Evolutionary conservation across 2,329 filamentous ascomycete species (phyloP).

Genomic region (Aschersonia sp.): DNA sequence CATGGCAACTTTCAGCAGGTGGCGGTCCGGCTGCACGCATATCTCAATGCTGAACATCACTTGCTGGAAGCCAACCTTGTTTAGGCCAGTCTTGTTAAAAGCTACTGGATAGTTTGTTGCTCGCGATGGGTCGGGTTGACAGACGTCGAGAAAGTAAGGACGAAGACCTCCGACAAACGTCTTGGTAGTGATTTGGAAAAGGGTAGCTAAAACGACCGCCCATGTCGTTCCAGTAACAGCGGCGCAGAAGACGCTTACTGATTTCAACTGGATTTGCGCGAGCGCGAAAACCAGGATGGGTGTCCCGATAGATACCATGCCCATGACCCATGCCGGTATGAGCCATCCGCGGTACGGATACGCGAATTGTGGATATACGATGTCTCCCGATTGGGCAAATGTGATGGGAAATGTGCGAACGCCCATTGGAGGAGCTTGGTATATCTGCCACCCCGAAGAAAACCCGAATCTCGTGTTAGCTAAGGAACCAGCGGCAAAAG

Average conservation of each 20-base stretch:
- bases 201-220: constrained; percentile 39
- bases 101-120: constrained; percentile 12
- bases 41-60: constrained; percentile 51
- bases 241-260: constrained; percentile 46
- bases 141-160: constrained; percentile 50
- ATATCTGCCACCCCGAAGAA: too few species aligned
- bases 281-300: constrained; percentile 42
- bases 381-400: too few species aligned
- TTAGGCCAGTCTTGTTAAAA: constrained; percentile 23
- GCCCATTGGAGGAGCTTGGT: too few species aligned
- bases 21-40: constrained; percentile 39
- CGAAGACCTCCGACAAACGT: constrained; percentile 49
- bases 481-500: too few species aligned
- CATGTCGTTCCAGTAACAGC: constrained; percentile 47
- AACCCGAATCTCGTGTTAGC: too few species aligned
- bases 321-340: too few species aligned
- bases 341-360: too few species aligned
- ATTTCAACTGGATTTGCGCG: constrained; percentile 41
- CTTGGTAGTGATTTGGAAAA: constrained; percentile 55
- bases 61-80: constrained; percentile 34
- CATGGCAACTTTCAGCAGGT: constrained; percentile 42
- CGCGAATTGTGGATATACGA: too few species aligned
- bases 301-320: too few species aligned
- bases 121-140: constrained; percentile 38
- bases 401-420: too few species aligned